Conservation (phyloP, 805 yeast genomes). For the Sugiyamaella mastotermitis region DNA sequence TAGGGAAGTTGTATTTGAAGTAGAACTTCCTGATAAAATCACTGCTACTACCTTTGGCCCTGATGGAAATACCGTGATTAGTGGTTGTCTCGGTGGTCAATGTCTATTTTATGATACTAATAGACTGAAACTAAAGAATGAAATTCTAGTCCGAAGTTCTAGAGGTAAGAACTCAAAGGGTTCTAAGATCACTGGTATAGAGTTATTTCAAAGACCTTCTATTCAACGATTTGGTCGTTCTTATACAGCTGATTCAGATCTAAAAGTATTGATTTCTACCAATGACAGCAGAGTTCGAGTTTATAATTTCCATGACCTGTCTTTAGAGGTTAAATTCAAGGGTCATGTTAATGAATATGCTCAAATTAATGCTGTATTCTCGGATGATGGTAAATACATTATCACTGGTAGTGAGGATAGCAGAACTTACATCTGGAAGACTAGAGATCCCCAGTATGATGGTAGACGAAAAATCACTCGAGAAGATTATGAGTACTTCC, state of each 20-base stretch:
- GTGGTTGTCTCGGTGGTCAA: constrained; percentile 78
- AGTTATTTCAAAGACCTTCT: constrained; percentile 27
- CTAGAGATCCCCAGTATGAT: constrained; percentile 19
- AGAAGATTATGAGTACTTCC: constrained; percentile 60
- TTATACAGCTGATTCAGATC: constrained; percentile 28
- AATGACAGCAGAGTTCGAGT: constrained; percentile 77
- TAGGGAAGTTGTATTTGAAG: constrained; percentile 51
- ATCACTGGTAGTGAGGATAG: constrained; percentile 85
- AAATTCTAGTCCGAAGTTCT: constrained; percentile 34
- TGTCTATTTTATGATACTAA: constrained; percentile 55
- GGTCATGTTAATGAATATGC: constrained; percentile 70
- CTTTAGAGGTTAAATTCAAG: constrained; percentile 59
- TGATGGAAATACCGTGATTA: constrained; percentile 48
- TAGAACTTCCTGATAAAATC: constrained; percentile 57
- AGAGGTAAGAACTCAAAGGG: constrained; percentile 33
- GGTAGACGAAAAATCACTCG: constrained; percentile 31
- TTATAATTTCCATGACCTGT: constrained; percentile 47
- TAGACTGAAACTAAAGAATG: constrained; percentile 51
- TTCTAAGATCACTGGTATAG: constrained; percentile 73
- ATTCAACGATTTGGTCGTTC: constrained; percentile 5
- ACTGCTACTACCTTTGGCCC: constrained; percentile 75
- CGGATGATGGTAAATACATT: constrained; percentile 52
- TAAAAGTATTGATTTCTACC: constrained; percentile 56
- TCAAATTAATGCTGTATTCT: constrained; percentile 60
- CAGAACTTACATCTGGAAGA: constrained; percentile 77